Conservation (phyloP, 164 flowering plant species). For the Piper betle region DNA sequence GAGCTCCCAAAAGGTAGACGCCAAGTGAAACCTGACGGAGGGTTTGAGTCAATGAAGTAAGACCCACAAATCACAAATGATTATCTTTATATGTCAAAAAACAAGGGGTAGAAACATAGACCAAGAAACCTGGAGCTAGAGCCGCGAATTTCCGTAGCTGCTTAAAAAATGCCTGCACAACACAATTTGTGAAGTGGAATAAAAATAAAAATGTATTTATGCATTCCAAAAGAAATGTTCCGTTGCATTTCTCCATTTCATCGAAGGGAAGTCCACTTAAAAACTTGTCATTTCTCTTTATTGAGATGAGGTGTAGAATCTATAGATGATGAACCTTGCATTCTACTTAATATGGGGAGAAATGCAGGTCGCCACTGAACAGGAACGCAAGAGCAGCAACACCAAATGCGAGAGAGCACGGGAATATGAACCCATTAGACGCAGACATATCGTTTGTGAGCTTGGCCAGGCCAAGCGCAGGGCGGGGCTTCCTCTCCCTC, state of each 20-base stretch:
- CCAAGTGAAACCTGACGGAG: neutral
- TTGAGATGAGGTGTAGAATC: no score
- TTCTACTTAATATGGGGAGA: no score
- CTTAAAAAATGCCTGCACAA: slow-evolving; percentile 21
- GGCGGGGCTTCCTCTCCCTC: slow-evolving; percentile 13
- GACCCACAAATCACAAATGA: neutral
- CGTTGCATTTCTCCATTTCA: no score
- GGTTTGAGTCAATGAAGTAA: slow-evolving; percentile 1
- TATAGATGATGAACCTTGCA: no score
- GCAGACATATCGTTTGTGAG: slow-evolving; percentile 54
- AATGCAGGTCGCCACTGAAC: slow-evolving; percentile 28
- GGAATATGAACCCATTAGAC: slow-evolving; percentile 28
- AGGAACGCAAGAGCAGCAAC: slow-evolving; percentile 11
- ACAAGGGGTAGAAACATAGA: no score
- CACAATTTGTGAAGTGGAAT: no score
- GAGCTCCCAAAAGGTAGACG: neutral
- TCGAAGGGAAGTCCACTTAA: no score
- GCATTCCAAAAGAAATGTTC: no score
- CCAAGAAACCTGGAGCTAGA: no score
- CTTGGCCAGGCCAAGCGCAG: slow-evolving; percentile 53
- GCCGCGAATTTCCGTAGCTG: neutral
- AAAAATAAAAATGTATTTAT: no score
- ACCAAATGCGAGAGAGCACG: slow-evolving; percentile 6
- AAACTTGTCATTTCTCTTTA: no score
- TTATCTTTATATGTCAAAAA: no score